Conservation (phyloP, 331 rosid genomes). For the Rhamnella rubrinervis region DNA sequence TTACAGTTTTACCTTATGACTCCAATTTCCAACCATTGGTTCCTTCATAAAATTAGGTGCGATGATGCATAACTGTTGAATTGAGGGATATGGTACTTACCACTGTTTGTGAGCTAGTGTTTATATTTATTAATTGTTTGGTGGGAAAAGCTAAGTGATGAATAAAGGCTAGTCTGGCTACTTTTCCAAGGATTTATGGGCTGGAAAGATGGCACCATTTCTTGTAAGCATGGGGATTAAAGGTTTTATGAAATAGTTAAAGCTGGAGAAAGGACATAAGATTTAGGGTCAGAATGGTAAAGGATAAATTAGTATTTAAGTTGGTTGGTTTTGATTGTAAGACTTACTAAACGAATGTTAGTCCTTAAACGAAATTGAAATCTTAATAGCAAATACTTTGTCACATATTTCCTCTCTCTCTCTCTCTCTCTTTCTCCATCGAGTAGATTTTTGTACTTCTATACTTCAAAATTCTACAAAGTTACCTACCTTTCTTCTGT, state of each 20-base stretch:
- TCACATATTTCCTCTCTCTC: no score
- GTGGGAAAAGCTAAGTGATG: not conserved
- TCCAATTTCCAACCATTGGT: no score
- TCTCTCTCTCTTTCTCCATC: no score
- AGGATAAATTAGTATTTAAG: not conserved
- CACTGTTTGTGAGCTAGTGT: no score
- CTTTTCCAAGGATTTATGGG: not conserved
- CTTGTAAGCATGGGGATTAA: not conserved
- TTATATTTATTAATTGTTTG: not conserved
- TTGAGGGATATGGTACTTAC: no score
- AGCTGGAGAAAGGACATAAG: not conserved
- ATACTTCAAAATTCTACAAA: conserved; percentile 2
- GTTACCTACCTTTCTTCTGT: conserved; percentile 13
- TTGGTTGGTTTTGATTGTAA: not conserved
- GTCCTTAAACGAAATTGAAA: not conserved
- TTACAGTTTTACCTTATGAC: no score
- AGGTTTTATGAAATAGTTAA: not conserved
- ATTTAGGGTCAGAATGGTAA: no score
- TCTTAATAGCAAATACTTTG: no score
- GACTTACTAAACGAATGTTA: no score
- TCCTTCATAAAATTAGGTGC: no score
- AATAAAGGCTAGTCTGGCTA: not conserved
- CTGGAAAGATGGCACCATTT: not conserved
- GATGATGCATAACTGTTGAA: no score
- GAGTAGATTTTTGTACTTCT: no score